Conservation (phyloP, 2,329 filamentous ascomycete genomes). For the Fusarium pseudonygamai region DNA sequence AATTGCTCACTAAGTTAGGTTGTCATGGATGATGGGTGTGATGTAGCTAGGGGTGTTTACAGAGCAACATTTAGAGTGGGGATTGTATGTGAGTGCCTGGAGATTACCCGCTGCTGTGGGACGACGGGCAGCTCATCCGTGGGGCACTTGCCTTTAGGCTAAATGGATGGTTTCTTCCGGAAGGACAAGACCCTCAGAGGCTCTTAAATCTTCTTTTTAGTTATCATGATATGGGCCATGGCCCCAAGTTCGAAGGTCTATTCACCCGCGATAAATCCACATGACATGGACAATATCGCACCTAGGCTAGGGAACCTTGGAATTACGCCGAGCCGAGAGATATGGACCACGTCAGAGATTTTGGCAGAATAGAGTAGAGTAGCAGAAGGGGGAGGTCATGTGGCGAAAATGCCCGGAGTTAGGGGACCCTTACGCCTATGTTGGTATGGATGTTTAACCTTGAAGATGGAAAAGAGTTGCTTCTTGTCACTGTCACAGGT, state of each 20-base stretch:
- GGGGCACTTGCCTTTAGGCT: constrained; percentile 34
- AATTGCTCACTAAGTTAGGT: constrained; percentile 1
- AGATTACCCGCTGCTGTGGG: constrained; percentile 41
- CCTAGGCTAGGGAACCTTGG: constrained; percentile 22
- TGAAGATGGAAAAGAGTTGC: background rate
- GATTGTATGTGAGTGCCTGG: constrained; percentile 19
- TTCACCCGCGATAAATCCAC: constrained; percentile 28
- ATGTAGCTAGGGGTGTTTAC: constrained; percentile 4
- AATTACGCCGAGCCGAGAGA: constrained; percentile 22
- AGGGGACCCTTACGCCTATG: background rate
- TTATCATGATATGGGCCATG: constrained; percentile 27
- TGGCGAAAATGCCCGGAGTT: constrained; percentile 8
- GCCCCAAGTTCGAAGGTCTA: background rate
- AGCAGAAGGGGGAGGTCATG: constrained; percentile 12
- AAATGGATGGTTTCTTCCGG: constrained; percentile 36
- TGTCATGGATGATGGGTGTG: background rate
- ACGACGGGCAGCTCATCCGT: constrained; percentile 33
- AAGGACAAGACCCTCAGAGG: background rate
- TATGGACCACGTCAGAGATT: constrained; percentile 25
- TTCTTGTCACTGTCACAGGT: background rate
- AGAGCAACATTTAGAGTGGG: constrained; percentile 16
- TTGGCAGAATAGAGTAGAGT: constrained; percentile 2
- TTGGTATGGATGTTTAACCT: background rate
- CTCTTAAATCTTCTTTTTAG: background rate
- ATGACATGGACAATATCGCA: background rate